Evolutionary conservation across 1,284 basidiomycete genomes (phyloP).

Genomic region (Blastosporella zonata): DNA sequence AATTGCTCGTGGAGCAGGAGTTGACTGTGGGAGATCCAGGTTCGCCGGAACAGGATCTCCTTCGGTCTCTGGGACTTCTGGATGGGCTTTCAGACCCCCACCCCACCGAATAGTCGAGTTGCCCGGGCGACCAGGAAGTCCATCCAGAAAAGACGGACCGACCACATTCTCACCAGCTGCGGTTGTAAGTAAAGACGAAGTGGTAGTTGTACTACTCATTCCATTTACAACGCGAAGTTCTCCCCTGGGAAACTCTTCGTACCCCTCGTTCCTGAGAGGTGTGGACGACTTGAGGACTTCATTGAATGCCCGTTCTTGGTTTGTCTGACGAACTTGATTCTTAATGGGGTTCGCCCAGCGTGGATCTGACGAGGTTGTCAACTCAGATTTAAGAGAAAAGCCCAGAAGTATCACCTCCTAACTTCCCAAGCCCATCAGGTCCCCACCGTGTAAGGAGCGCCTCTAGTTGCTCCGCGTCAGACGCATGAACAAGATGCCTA

Average conservation of each 20-base stretch:
- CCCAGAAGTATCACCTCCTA: constrained; percentile 65
- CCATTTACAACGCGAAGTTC: constrained; percentile 85
- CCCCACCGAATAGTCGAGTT: constrained; percentile 62
- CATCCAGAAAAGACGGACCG: constrained; percentile 44
- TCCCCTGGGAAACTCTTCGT: constrained; percentile 39
- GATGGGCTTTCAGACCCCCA: constrained; percentile 56
- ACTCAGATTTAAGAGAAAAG: constrained; percentile 17
- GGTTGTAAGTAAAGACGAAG: constrained; percentile 66
- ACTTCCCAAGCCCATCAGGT: constrained; percentile 86
- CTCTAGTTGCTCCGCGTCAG: constrained; percentile 89
- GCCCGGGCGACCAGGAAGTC: constrained; percentile 54
- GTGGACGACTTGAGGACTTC: constrained; percentile 72
- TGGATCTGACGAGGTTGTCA: constrained; percentile 58
- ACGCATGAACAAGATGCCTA: constrained; percentile 92
- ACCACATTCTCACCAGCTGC: constrained; percentile 66
- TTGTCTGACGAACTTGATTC: constrained; percentile 68
- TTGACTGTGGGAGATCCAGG: constrained; percentile 29
- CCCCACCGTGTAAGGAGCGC: constrained; percentile 89
- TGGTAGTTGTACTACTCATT: constrained; percentile 52
- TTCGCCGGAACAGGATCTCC: constrained; percentile 32
- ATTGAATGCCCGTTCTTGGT: constrained; percentile 80
- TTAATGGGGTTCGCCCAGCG: constrained; percentile 92
- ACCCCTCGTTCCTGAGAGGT: constrained; percentile 46
- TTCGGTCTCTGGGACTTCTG: constrained; percentile 59
- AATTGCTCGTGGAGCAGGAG: constrained; percentile 54